These are phyloP conservation scores for Stephania yunnanensis DNA, from an alignment of 164 flowering plant species.

Conservation along the genomic window DNA sequence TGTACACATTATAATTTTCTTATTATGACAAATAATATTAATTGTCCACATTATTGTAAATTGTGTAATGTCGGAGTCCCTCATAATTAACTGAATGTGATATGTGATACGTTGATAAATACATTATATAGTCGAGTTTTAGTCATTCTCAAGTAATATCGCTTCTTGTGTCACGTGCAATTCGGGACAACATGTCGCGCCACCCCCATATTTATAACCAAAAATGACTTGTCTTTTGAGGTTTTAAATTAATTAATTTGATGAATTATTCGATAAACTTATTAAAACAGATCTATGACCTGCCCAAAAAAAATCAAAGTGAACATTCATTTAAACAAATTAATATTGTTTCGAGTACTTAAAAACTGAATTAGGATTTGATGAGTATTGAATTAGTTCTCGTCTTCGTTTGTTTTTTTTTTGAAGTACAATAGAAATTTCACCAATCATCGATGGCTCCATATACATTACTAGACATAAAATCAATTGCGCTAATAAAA, in stretches of 20 bases:
- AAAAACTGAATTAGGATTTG: too few species aligned
- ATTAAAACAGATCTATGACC: background rate
- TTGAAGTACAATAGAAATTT: too few species aligned
- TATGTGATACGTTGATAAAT: background rate
- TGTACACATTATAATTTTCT: background rate
- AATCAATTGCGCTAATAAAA: too few species aligned
- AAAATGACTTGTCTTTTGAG: background rate
- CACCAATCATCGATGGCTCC: too few species aligned
- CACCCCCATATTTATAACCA: background rate
- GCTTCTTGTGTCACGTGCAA: background rate
- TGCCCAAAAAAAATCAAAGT: background rate
- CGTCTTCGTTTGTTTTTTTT: too few species aligned
- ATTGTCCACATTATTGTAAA: background rate
- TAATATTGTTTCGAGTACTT: too few species aligned
- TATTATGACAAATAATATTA: background rate
- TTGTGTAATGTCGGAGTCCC: background rate
- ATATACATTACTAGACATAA: too few species aligned
- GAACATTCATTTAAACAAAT: background rate
- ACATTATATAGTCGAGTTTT: background rate
- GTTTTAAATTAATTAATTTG: background rate
- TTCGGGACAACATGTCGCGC: conserved; percentile 1
- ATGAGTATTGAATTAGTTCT: too few species aligned
- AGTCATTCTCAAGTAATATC: background rate
- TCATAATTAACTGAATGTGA: background rate
- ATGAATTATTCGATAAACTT: background rate